phyloP scores from a whole-genome alignment of 352 stramenopile species.

The Pythium angustatum region DNA sequence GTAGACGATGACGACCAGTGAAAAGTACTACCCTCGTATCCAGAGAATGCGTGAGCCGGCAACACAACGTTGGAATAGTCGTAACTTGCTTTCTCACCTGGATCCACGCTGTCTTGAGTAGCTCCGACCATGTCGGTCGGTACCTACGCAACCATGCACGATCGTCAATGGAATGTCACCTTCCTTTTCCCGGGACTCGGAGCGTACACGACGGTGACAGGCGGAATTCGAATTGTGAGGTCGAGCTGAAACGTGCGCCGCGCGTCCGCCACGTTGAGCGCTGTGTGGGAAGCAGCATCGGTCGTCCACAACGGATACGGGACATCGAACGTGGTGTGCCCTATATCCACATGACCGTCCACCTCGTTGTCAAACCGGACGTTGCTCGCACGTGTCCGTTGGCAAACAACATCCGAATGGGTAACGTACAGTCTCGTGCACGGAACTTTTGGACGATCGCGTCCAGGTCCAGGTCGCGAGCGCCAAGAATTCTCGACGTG shows the following conservation, averaged over 20 bases:
- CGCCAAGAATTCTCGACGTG: constrained; percentile 35
- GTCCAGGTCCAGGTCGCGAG: constrained; percentile 42
- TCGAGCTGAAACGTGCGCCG: constrained; percentile 37
- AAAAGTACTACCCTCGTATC: constrained; percentile 22
- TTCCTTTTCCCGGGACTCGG: too few species aligned
- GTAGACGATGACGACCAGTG: constrained; percentile 27
- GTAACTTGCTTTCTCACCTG: constrained; percentile 36
- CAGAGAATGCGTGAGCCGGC: too few species aligned
- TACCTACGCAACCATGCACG: constrained; percentile 36
- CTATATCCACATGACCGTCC: constrained; percentile 27
- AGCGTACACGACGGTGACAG: constrained; percentile 35
- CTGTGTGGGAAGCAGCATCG: constrained; percentile 22
- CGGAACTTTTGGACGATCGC: constrained; percentile 41
- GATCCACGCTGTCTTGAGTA: constrained; percentile 68
- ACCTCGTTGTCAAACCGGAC: too few species aligned
- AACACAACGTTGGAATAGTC: not conserved
- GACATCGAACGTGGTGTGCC: constrained; percentile 39
- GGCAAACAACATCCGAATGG: not conserved
- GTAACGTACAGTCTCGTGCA: constrained; percentile 46
- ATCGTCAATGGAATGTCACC: not conserved
- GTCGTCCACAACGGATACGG: constrained; percentile 46
- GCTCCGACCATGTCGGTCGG: constrained; percentile 52
- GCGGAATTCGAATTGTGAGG: constrained; percentile 47
- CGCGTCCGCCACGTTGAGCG: not conserved
- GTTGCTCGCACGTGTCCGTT: not conserved